Base-by-base conservation (phyloP, 148 eudicot genomes). In the Rheum nobile region DNA sequence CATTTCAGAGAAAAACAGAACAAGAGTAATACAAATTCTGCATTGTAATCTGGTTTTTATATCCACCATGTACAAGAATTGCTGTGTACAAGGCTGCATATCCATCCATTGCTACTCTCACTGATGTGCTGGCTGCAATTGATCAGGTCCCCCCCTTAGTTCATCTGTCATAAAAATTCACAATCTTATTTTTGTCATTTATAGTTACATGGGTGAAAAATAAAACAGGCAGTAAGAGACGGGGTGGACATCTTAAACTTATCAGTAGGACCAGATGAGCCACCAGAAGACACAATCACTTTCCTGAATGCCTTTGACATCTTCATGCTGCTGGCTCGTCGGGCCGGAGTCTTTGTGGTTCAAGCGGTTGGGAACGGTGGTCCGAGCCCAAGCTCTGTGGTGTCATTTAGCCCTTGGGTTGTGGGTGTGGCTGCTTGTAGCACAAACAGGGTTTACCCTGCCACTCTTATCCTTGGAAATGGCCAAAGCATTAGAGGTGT, bases 31-130 rank as follows among this genome's bases (percentile, higher is more conserved):
- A 71, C 11, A 24, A n/a, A n/a, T 50, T 50, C 57, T 50, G 16
- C 31, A 29, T 65, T 1, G 0, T 29, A 59, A 59, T 59, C 35
- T 65, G 22, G 2, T 14, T 65, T 32, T 16, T 16, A 17, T 65
- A 13, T 24, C 10, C 34, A 26, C 34, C 16, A 31, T 63, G 21
- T 63, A 6, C 16, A 65, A 95, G 98, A 79, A 95, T 95, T 79
- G 99, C 97, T 38, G 91, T 90, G 77, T 95, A 95, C 75, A 95
- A 95, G 85, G 97, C 99, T 71, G 78, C 90, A 73, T 95, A 90
- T 85, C 97, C 99, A 71, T 90, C 84, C 72, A 69, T 92, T 35
- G 91, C 91, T 57, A 92, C 97, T 75, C 71, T 89, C 13, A 52
- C 97, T 71, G 99, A 95, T 79, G 89, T 92, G 54, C 80, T 92